phyloP scores from a whole-genome alignment of 257 asterid species.

The Mentha longifolia region DNA sequence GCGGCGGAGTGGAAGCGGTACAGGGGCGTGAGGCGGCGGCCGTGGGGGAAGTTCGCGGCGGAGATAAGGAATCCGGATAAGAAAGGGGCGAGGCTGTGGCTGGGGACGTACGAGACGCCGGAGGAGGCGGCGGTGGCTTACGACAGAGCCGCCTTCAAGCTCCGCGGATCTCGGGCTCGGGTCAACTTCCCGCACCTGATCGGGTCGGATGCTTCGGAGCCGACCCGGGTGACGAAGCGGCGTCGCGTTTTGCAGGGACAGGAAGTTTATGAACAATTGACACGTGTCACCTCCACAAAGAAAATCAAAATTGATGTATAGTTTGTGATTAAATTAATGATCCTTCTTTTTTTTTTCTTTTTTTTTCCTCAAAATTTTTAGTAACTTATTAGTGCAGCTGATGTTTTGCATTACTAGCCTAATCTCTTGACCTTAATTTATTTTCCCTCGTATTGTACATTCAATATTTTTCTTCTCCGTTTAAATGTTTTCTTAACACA shows the following conservation, averaged over 20 bases:
- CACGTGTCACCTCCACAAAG: background rate
- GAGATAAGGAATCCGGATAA: constrained; percentile 51
- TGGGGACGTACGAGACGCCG: constrained; percentile 59
- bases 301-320: constrained; percentile 10
- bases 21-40: constrained; percentile 56
- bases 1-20: constrained; percentile 47
- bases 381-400: too few species aligned
- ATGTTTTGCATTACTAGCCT: too few species aligned
- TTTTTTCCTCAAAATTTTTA: too few species aligned
- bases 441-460: too few species aligned
- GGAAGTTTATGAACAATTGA: background rate
- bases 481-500: too few species aligned
- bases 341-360: too few species aligned
- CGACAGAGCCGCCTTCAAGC: constrained; percentile 47
- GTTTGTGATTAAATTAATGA: background rate
- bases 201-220: constrained; percentile 43
- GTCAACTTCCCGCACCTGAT: constrained; percentile 54
- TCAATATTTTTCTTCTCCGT: too few species aligned
- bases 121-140: constrained; percentile 68
- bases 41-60: constrained; percentile 64
- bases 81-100: constrained; percentile 54
- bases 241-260: background rate
- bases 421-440: too few species aligned
- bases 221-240: constrained; percentile 42
- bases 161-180: constrained; percentile 50